Evolutionary conservation across 164 flowering plant genomes (phyloP).

Genomic region (Brasenia schreberi): DNA sequence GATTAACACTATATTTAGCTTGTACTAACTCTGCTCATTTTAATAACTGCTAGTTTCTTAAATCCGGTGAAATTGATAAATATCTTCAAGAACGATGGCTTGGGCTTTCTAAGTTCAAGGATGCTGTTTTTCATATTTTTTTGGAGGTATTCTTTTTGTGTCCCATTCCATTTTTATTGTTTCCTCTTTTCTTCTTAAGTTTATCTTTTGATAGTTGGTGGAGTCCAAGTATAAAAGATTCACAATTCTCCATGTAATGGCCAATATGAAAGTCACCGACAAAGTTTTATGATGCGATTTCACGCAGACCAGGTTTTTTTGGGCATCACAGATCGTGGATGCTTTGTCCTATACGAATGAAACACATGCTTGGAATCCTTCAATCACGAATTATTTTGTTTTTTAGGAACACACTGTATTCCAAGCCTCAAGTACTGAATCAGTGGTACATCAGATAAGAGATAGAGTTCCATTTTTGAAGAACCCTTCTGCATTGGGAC

Average conservation of each 20-base stretch:
- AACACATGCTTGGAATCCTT: no score
- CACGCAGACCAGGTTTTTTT: no score
- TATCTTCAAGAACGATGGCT: slow-evolving; percentile 84
- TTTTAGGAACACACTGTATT: no score
- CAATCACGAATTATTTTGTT: no score
- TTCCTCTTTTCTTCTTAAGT: not conserved
- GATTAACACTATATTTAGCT: not conserved
- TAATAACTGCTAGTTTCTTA: slow-evolving; percentile 37
- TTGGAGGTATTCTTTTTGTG: slow-evolving; percentile 40
- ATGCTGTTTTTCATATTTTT: slow-evolving; percentile 40
- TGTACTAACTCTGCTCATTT: not conserved
- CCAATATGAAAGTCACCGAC: not conserved
- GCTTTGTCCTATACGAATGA: no score
- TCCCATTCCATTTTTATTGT: slow-evolving; percentile 1
- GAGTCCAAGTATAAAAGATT: not conserved
- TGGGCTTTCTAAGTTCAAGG: slow-evolving; percentile 74
- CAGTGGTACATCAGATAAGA: no score
- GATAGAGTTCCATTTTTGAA: no score
- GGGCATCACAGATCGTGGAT: no score
- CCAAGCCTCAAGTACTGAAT: no score
- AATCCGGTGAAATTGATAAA: slow-evolving; percentile 59
- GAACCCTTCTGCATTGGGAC: no score
- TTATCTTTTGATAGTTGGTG: not conserved
- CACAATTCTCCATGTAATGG: not conserved
- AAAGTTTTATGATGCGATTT: no score